Conservation (phyloP, 495 filamentous ascomycete genomes). For the Talaromyces liani region DNA sequence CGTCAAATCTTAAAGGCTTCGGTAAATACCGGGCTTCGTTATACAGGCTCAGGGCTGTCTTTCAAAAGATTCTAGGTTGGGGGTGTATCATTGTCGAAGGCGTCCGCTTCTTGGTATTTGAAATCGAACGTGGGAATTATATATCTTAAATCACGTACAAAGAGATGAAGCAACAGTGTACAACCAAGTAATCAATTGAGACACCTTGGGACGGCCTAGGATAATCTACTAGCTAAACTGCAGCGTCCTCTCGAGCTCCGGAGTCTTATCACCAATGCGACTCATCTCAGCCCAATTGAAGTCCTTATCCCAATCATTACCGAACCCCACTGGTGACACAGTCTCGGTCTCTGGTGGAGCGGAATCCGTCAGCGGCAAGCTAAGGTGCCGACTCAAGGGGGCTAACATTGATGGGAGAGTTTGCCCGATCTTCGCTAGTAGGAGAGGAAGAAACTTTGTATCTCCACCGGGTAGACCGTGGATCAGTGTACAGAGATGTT, state of each 20-base stretch:
- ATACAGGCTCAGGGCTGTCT: too few species aligned
- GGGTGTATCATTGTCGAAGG: too few species aligned
- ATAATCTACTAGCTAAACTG: neutral
- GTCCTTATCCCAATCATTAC: constrained; percentile 3
- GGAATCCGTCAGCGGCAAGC: constrained; percentile 9
- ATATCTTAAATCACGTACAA: too few species aligned
- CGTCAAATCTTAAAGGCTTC: too few species aligned
- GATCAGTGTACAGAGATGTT: constrained; percentile 58
- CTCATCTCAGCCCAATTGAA: constrained; percentile 21
- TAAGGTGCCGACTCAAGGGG: constrained; percentile 29
- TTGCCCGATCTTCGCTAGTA: constrained; percentile 62
- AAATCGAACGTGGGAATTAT: too few species aligned
- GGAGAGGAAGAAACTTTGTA: constrained; percentile 59
- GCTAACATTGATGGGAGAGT: constrained; percentile 52
- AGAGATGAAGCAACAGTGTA: too few species aligned
- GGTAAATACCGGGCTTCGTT: too few species aligned
- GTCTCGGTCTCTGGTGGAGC: neutral
- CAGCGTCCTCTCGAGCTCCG: constrained; percentile 16
- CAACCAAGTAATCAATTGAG: neutral
- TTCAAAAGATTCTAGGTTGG: too few species aligned
- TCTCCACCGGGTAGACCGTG: constrained; percentile 63
- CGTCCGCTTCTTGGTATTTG: too few species aligned
- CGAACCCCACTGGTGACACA: neutral
- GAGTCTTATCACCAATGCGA: constrained; percentile 17
- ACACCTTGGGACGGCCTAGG: neutral